Base-by-base conservation (phyloP, 345 rosid species). In the Arabidopsis suecica region DNA sequence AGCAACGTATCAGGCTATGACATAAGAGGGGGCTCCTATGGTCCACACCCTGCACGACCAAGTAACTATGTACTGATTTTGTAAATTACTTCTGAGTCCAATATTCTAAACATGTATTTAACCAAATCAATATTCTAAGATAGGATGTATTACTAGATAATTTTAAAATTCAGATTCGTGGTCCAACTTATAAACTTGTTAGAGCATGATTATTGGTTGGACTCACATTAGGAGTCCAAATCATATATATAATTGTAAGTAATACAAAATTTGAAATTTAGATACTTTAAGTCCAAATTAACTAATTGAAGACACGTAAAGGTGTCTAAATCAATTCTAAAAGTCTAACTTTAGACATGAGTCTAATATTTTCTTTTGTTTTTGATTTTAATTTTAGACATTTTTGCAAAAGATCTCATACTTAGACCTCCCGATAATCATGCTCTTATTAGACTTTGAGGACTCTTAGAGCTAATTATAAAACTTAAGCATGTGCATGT, bases 31-130 rank as follows among this genome's bases (percentile, higher is more conserved):
- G 36, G 51, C 34, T 59, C 49, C 50, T 66, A 16, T 37, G 72
- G 72, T 74, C 78, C 67, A 66, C 72, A 58, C 10, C 34, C 9
- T 7, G 6, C 78, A 65, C 60, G 66, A 47, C 38, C n/a, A 48
- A 57, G 69, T 48, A 32, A 32, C 16, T 65, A 47, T 45, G 8
- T 58, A 69, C 25, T 28, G 16, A 55, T 16, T 70, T 20, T 70
- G 30, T 41, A 9, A 37, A 28, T 3, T 25, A 12, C 22, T 13
- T 57, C 59, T 25, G 22, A 20, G 36, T 69, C 56, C 33, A 45
- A 57, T 69, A 7, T 33, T 42, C 36, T 53, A 50, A 40, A 51
- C n/a, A 51, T 30, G 30, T 25, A 38, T 37, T 23, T 49, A 61
- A 61, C 49, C 6, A 40, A 40, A 11, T 23, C 7, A 12, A n/a